Evolutionary conservation across 176 grass and related monocot species (phyloP), one percentile per base, ranked within the genome.

Genomic region (Eragrostis curvula): DNA sequence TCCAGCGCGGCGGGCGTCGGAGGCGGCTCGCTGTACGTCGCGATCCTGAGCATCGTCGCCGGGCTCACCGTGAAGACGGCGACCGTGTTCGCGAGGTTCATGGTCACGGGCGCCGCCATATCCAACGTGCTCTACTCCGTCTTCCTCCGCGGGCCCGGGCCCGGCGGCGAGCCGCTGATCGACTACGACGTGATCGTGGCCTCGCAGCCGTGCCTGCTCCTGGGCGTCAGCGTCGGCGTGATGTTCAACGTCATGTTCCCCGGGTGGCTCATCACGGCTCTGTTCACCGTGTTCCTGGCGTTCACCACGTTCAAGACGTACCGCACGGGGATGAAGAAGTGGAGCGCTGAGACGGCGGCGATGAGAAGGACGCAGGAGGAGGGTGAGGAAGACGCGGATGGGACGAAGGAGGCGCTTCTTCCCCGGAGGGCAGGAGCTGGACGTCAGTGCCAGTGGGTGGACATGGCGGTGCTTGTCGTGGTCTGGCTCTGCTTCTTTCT

Each of bases 171-270:
- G 43, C 30, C 68, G 25, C 15, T 81, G 60, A 75, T 89, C 61
- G 84, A 85, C 43, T 89, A 77, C 49, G 77, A 85, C 50, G 62
- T 89, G 36, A 77, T 70, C 4, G 48, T 89, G 41, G 82, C 85
- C 48, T 81, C 69, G 18, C 68, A 85, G 81, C 87, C 87, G 28
- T 50, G 77, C 87, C 66, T 89, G 61, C 87, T 85, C 66, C 66
- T 78, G 0, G 82, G 82, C 62, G 70, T 41, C 62, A 67, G 73
- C 59, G 49, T 68, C 70, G 90, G 90, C 18, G 79, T 92, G 3
- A 8, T 89, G 25, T 92, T 87, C 87, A 97, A 97, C 79, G 70
- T 94, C 57, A 75, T 86, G 79, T 94, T 94, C 77, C 94, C 94
- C 3, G 94, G 94, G 61, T 97, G 94, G 94, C 89, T 97, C 65